Evolutionary conservation across 2,329 filamentous ascomycete genomes (phyloP).

Genomic region (Incumbomyces lentus): DNA sequence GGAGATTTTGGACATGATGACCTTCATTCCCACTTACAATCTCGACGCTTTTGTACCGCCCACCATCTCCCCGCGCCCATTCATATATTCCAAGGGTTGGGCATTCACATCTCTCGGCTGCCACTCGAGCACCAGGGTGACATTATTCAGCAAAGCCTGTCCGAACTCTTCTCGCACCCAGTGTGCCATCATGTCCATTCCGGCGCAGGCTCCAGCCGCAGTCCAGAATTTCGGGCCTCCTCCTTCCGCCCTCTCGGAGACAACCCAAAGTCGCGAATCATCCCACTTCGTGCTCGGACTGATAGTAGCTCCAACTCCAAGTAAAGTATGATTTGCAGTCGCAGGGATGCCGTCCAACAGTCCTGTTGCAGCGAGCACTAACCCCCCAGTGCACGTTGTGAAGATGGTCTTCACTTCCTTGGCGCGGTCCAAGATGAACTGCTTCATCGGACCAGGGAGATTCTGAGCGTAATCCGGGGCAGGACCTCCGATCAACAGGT

Average conservation of each 20-base stretch:
- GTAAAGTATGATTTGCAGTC: slow-evolving; percentile 32
- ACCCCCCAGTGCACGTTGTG: slow-evolving; percentile 10
- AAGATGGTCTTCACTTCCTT: slow-evolving; percentile 10
- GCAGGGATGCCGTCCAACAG: slow-evolving; percentile 35
- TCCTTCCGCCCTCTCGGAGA: slow-evolving; percentile 8
- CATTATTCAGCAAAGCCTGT: not conserved
- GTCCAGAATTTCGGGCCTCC: slow-evolving; percentile 39
- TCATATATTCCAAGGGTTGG: slow-evolving; percentile 2
- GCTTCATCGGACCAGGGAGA: slow-evolving; percentile 4
- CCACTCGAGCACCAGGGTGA: slow-evolving; percentile 24
- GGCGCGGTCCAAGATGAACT: slow-evolving; percentile 7
- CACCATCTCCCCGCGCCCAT: slow-evolving; percentile 1
- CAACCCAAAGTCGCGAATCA: slow-evolving; percentile 34
- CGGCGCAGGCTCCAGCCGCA: slow-evolving; percentile 35
- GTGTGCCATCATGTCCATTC: slow-evolving; percentile 36
- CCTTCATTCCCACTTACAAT: too few species aligned
- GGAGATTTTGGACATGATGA: too few species aligned
- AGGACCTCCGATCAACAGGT: slow-evolving; percentile 11
- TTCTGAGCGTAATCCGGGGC: slow-evolving; percentile 2
- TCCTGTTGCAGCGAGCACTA: slow-evolving; percentile 25
- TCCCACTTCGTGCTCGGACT: slow-evolving; percentile 37
- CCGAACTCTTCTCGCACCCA: slow-evolving; percentile 32
- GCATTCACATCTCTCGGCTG: slow-evolving; percentile 29
- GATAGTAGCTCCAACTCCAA: slow-evolving; percentile 21
- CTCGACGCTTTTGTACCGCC: too few species aligned